Percentiles rank a stretch among this genome's conserved stretches.
Evolutionary conservation across 306 rosid species (phyloP).

Genomic region (Leucaena leucocephala): DNA sequence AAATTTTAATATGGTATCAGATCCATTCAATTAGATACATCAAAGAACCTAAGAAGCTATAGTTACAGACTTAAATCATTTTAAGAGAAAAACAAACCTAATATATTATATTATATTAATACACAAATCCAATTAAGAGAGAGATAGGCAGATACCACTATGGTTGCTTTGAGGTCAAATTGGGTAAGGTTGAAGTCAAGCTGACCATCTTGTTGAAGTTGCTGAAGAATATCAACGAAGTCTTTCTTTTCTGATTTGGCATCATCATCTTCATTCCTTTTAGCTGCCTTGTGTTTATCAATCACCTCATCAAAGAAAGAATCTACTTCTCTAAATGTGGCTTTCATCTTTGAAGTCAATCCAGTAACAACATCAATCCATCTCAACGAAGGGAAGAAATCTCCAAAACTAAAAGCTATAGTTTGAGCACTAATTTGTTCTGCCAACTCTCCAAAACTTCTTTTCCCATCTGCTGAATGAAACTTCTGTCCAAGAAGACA

Average conservation of each 20-base stretch:
- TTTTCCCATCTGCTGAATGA: background rate
- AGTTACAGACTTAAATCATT: too few species aligned
- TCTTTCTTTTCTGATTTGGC: background rate
- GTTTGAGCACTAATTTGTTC: background rate
- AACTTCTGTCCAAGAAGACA: conserved; percentile 40
- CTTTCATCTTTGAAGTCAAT: background rate
- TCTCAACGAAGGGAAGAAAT: conserved; percentile 46
- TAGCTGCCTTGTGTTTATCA: conserved; percentile 27
- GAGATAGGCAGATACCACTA: conserved; percentile 23
- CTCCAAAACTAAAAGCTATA: conserved; percentile 25
- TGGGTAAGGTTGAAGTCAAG: conserved; percentile 33
- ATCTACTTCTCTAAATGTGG: conserved; percentile 26
- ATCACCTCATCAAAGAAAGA: conserved; percentile 35
- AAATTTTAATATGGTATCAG: too few species aligned
- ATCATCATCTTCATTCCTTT: background rate
- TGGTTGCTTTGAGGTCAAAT: conserved; percentile 28
- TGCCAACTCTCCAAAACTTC: background rate
- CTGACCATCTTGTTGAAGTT: conserved; percentile 30
- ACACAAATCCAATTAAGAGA: background rate
- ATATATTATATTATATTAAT: too few species aligned
- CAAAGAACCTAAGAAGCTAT: too few species aligned
- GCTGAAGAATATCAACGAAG: conserved; percentile 43
- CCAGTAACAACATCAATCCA: conserved; percentile 54
- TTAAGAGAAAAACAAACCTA: too few species aligned
- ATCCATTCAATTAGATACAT: too few species aligned